phyloP scores from a whole-genome alignment of 2,329 filamentous ascomycete species.

The Tolypocladium ovalisporum region DNA sequence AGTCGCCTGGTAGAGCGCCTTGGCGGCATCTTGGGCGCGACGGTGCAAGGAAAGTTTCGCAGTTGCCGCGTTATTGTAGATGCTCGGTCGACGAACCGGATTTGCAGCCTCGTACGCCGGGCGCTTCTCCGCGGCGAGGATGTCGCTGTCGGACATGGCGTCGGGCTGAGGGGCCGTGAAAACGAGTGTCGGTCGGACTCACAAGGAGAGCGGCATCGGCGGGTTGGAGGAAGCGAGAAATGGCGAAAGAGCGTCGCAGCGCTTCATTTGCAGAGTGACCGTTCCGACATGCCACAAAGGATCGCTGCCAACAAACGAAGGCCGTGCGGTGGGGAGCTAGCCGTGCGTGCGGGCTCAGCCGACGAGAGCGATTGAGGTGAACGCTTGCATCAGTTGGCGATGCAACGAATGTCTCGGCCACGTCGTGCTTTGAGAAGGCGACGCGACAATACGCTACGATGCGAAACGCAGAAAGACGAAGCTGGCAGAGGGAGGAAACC shows the following conservation, averaged over 20 bases:
- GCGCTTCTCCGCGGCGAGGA: neutral
- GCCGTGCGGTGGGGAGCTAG: neutral
- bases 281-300: neutral
- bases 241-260: neutral
- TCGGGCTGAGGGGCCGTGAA: neutral
- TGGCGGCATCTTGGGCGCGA: conserved; percentile 11
- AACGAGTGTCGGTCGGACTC: neutral
- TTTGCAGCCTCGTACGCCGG: neutral
- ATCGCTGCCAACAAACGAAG: neutral
- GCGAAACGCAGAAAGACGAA: neutral
- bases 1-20: conserved; percentile 23
- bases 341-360: neutral
- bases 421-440: neutral
- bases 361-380: neutral
- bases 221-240: neutral
- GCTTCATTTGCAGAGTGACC: neutral
- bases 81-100: neutral
- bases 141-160: conserved; percentile 1
- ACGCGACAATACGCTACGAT: no score
- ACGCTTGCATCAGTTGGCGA: neutral
- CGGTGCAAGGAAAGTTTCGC: conserved; percentile 1
- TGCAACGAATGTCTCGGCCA: neutral
- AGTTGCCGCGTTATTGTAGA: neutral
- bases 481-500: neutral
- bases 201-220: neutral